Evolutionary conservation across 495 filamentous ascomycete genomes (phyloP).

Genomic region (Aspergillus nidulans): DNA sequence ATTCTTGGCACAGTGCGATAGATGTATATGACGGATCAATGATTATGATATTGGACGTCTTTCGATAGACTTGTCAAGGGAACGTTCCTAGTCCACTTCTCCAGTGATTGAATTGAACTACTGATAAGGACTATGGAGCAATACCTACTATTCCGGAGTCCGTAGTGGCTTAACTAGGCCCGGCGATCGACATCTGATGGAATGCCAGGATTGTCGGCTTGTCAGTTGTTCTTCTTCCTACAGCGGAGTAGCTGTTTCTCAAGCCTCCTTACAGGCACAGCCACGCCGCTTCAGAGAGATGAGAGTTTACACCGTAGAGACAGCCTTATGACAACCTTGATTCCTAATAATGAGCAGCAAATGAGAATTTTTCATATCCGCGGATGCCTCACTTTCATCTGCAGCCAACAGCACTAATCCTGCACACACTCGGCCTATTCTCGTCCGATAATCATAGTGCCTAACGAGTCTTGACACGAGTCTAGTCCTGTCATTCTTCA

Average conservation of each 20-base stretch:
- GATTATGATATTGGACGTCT: neutral
- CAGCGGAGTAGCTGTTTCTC: neutral
- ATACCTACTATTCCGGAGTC: too few relatives aligned
- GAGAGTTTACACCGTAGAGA: neutral
- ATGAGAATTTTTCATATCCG: slow-evolving; percentile 6
- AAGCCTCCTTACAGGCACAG: slow-evolving; percentile 17
- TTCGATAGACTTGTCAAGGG: too few relatives aligned
- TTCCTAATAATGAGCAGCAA: neutral
- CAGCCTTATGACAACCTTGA: neutral
- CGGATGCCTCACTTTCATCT: slow-evolving; percentile 5
- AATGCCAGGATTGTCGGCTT: too few relatives aligned
- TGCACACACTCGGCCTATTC: neutral
- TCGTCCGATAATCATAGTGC: neutral
- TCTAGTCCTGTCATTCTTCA: neutral
- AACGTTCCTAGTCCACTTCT: too few relatives aligned
- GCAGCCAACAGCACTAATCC: neutral
- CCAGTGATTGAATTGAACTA: too few relatives aligned
- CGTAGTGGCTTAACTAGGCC: neutral
- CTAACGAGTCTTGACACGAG: too few relatives aligned
- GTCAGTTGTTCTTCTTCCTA: too few relatives aligned
- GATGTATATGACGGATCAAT: neutral
- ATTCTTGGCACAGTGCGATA: neutral
- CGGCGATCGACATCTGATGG: neutral
- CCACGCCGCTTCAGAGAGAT: slow-evolving; percentile 4
- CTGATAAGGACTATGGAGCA: neutral